Base-by-base conservation (phyloP, 768 basidiomycete genomes). In the Boletus speciosus region DNA sequence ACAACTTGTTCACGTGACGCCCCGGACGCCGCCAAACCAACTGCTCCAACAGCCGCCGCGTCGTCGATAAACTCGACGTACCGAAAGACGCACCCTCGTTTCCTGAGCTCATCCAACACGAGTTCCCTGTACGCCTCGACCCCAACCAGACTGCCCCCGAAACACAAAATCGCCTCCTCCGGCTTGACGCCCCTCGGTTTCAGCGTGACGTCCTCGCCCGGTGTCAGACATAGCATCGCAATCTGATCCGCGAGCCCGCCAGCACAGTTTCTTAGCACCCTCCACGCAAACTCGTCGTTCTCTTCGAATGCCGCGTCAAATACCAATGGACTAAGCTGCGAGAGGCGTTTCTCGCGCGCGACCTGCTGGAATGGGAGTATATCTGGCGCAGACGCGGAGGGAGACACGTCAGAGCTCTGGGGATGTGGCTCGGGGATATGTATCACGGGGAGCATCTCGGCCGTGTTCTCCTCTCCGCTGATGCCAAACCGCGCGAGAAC, bases 71-170 rank as follows among this genome's bases (percentile, higher is more conserved):
- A 83, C 57, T 84, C 79, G 46, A 88, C 81, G 60, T 82, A 75
- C 52, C 74, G 76, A 72, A 93, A 89, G 4, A 78, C 72, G 62
- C 85, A 83, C 1, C 88, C 87, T 45, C 73, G 73, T 59, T 74
- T 64, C 49, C 67, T 75, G 23, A 92, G 77, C 27, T 79, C 78
- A 11, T 81, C 83, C 43, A 88, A 61, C 9, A 82, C 62, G 32
- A 81, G 55, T 25, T 78, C 70, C 49, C 85, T 73, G 57, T 93
- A 92, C 36, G 62, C 71, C 49, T 79, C 76, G 2, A 89, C 69
- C 3, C 86, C 83, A 4, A 83, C 82, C 57, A 93, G 68, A 19
- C 86, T 89, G n/a, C 90, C 90, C 9, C 90, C 90, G 52, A 92
- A 84, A 55, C 84, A 90, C 16, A 93, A 62, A 3, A 91, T 78